Conservation (phyloP, 768 basidiomycete species). For the Cystoderma amianthinum region DNA sequence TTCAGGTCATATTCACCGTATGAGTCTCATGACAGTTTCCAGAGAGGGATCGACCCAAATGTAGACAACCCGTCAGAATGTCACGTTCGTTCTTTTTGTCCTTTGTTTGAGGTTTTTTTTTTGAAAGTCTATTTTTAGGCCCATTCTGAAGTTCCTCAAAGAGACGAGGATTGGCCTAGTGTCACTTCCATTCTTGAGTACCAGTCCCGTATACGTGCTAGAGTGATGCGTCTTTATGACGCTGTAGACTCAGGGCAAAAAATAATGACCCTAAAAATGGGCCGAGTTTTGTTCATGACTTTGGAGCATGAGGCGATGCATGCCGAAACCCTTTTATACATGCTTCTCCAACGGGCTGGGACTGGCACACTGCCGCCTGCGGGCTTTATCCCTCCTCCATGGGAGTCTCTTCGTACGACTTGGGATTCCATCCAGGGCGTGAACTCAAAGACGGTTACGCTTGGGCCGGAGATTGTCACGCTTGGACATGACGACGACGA, state of each 20-base stretch:
- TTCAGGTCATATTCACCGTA: not conserved
- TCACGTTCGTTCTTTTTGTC: constrained; percentile 41
- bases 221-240: constrained; percentile 68
- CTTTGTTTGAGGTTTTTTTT: not conserved
- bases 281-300: constrained; percentile 84
- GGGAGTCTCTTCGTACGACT: constrained; percentile 40
- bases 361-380: constrained; percentile 73
- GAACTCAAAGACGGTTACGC: constrained; percentile 33
- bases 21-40: constrained; percentile 2
- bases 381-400: constrained; percentile 69
- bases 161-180: constrained; percentile 83
- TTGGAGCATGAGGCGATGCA: constrained; percentile 90
- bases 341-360: constrained; percentile 82
- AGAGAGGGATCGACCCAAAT: constrained; percentile 94
- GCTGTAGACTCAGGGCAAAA: constrained; percentile 48
- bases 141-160: constrained; percentile 82
- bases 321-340: constrained; percentile 89
- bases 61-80: constrained; percentile 86
- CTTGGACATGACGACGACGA: constrained; percentile 87
- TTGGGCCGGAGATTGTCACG: constrained; percentile 52
- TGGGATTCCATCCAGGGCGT: constrained; percentile 47
- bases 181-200: constrained; percentile 67
- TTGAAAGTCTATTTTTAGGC: constrained; percentile 34
- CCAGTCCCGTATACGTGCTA: constrained; percentile 67
- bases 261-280: constrained; percentile 56